Base-by-base conservation (phyloP, 2,329 filamentous ascomycete species). In the Xylariaceae sp. region DNA sequence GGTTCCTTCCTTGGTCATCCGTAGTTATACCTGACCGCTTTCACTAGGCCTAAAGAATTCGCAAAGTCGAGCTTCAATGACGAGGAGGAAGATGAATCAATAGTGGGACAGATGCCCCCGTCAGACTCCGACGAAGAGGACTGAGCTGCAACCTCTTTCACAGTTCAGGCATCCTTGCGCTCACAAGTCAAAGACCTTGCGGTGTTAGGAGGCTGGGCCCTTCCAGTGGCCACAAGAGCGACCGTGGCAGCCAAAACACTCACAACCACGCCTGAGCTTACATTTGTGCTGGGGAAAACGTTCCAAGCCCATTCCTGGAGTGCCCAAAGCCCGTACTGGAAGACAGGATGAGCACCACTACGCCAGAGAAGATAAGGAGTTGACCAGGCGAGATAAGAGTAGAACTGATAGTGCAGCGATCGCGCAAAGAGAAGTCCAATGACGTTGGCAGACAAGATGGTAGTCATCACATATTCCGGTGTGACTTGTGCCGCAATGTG, bases 241-340 rank as follows among this genome's bases (percentile, higher is more conserved):
- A 92, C 81, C 14, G 86, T 86, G 11, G 79, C 62, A 16, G 80
- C 80, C 57, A 97, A 71, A 32, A 82, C 79, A 20, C 74, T 75
- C 12, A 98, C 86, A 7, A 90, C 91, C 14, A 74, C 69, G 12
- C 62, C 63, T 4, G 79, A 82, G 61, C 78, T 82, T 38, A 61
- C 48, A 22, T 68, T 60, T 4, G 78, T 82, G 63, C 89, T 95
- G n/a, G 91, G 91, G 63, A 86, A 96, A 8, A 91, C 82, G 57
- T 96, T 95, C 91, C 91, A 96, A 11, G 87, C 88, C 83, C 86
- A 91, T 66, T 96, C 91, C 67, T 96, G 91, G 48, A 80, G 74
- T 3, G 74, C 77, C 86, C 88, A 95, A 8, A 91, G 67, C 4
- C 68, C 69, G 59, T 84, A 84, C 55, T 89, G 79, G 23, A 85